These are phyloP conservation scores for Metschnikowia vanudenii DNA, from an alignment of 805 yeast genomes.

Conservation along the genomic window DNA sequence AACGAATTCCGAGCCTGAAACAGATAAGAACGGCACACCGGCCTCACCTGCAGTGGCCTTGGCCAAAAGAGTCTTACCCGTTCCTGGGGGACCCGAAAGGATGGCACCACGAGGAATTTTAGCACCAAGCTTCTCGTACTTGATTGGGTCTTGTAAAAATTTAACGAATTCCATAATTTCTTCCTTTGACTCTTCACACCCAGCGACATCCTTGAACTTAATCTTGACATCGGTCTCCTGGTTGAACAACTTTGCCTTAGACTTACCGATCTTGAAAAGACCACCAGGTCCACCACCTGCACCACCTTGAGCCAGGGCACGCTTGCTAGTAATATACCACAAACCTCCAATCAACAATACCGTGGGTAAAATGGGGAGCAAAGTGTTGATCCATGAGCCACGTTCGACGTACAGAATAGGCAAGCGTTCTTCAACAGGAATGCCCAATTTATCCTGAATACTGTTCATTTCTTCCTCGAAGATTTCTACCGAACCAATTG, in stretches of 20 bases:
- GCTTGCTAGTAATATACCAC: conserved; percentile 57
- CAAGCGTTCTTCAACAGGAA: conserved; percentile 66
- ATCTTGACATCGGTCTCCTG: conserved; percentile 88
- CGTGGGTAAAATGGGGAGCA: conserved; percentile 79
- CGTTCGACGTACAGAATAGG: conserved; percentile 76
- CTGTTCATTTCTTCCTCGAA: conserved; percentile 81
- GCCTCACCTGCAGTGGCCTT: conserved; percentile 99
- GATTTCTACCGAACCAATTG: conserved; percentile 83
- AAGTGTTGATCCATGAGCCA: conserved; percentile 58
- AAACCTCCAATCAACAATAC: conserved; percentile 76
- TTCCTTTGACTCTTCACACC: conserved; percentile 93
- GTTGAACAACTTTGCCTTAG: conserved; percentile 87
- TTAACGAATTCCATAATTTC: conserved; percentile 98
- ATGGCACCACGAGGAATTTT: conserved; percentile 98
- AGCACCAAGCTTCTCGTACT: conserved; percentile 92
- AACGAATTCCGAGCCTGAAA: conserved; percentile 95
- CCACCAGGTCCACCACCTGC: conserved; percentile 75
- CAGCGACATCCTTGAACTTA: conserved; percentile 93
- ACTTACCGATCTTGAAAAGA: conserved; percentile 78
- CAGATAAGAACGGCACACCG: conserved; percentile 93
- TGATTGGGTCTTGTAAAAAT: conserved; percentile 84
- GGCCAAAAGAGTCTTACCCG: conserved; percentile 96
- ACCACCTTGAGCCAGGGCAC: conserved; percentile 47
- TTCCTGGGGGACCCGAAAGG: conserved; percentile 97
- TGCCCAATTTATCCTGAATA: conserved; percentile 66